Conservation (phyloP, 2,329 filamentous ascomycete genomes). For the Amylocarpus encephaloides region DNA sequence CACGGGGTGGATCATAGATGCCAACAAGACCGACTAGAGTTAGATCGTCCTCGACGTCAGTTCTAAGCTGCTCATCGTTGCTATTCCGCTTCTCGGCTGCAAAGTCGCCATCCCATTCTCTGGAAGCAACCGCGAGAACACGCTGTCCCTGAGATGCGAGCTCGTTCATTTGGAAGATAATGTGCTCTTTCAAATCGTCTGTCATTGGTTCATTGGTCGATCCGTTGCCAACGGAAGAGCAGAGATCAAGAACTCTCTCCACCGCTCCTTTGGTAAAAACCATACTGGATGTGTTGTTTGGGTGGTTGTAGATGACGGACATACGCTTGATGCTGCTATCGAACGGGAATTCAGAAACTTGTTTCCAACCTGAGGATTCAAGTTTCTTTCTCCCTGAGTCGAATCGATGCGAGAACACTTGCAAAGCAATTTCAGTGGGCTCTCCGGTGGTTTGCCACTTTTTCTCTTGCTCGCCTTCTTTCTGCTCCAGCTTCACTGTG, state of each 20-base stretch:
- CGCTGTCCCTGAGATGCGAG: conserved; percentile 53
- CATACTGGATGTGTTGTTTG: conserved; percentile 28
- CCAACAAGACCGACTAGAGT: conserved; percentile 49
- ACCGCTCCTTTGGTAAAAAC: conserved; percentile 59
- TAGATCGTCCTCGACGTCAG: conserved; percentile 46
- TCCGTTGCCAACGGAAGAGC: conserved; percentile 40
- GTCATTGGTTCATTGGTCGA: conserved; percentile 36
- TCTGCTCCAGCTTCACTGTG: conserved; percentile 37
- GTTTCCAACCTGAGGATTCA: conserved; percentile 39
- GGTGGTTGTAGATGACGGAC: conserved; percentile 51
- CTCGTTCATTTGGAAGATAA: conserved; percentile 49
- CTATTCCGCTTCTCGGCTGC: conserved; percentile 11
- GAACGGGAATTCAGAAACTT: conserved; percentile 57
- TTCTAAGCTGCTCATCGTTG: conserved; percentile 18
- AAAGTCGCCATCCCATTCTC: conserved; percentile 23
- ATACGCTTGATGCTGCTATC: conserved; percentile 61
- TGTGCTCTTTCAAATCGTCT: conserved; percentile 35
- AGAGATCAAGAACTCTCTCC: conserved; percentile 52
- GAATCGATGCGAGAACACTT: conserved; percentile 59
- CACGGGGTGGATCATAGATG: conserved; percentile 52
- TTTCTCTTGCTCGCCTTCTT: conserved; percentile 33
- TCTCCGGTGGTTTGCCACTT: conserved; percentile 55
- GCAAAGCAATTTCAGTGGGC: conserved; percentile 61
- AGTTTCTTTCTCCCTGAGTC: conserved; percentile 40
- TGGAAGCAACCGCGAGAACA: conserved; percentile 50